phyloP scores from a whole-genome alignment of 345 rosid genomes.

The Dovyalis caffra region DNA sequence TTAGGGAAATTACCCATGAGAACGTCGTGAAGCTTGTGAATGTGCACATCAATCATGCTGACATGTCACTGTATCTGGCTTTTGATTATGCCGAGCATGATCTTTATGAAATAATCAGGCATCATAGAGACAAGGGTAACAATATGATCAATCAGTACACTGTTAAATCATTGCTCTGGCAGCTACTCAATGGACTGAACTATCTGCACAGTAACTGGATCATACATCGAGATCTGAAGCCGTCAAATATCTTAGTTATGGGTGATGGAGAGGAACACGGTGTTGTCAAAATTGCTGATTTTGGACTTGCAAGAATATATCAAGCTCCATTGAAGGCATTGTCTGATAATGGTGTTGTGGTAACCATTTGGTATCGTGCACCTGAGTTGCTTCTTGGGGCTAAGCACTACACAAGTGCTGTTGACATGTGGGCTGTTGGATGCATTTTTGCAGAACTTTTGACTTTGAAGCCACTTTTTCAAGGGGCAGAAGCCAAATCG shows the following conservation, averaged over 20 bases:
- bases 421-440: constrained; percentile 99
- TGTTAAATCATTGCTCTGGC: constrained; percentile 93
- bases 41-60: constrained; percentile 91
- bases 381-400: constrained; percentile 98
- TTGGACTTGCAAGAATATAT: constrained; percentile 94
- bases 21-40: constrained; percentile 97
- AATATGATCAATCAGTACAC: constrained; percentile 75
- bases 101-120: constrained; percentile 90
- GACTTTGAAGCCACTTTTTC: constrained; percentile 94
- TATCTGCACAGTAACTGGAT: constrained; percentile 99
- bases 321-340: constrained; percentile 90
- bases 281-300: constrained; percentile 93
- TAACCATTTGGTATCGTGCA: constrained; percentile 99
- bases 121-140: constrained; percentile 79
- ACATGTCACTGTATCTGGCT: constrained; percentile 95
- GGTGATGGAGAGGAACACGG: constrained; percentile 98
- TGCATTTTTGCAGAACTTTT: constrained; percentile 97
- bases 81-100: constrained; percentile 96
- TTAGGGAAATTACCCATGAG: constrained; percentile 89
- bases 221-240: constrained; percentile 95
- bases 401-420: constrained; percentile 95
- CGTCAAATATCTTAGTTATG: constrained; percentile 98
- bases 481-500: constrained; percentile 93
- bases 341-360: constrained; percentile 91
- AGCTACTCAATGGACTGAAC: constrained; percentile 94